Evolutionary conservation across 2,329 filamentous ascomycete genomes (phyloP), one percentile per base, ranked within the genome.

Genomic region (Pseudogymnoascus sp.): DNA sequence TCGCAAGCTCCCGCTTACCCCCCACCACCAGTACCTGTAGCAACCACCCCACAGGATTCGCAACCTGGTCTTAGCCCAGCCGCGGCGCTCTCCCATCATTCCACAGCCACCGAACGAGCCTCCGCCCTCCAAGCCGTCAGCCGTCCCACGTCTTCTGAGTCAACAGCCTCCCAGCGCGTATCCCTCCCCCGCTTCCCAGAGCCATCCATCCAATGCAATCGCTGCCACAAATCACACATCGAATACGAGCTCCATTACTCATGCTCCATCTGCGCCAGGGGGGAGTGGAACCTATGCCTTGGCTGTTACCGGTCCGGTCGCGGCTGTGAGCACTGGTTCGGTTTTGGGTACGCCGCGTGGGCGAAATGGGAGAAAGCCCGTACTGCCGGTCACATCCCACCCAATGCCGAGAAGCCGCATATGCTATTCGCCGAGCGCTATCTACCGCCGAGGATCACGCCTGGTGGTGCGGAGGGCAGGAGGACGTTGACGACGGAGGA

Each of bases 221-320:
- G 84, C 8, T 97, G 93, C 73, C 77, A 80, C 18, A 88, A 83
- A 66, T 70, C 79, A 5, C 84, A 92, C 65, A 93, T 97, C 38
- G 88, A 96, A 72, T 91, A 96, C 69, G 86, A 91, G 7, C 77
- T 96, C 1, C 91, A 97, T 74, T 96, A 93, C 75, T 89, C 89
- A 72, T 97, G 93, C 74, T 74, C 77, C 1, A 79, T 80, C 60
- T 97, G 93, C 74, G 79, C 83, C 14, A 77, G 81, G 5, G 91
- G 90, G 0, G 79, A 84, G 56, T 96, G 88, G 80, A 88, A 93
- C 72, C 79, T 97, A 9, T 97, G 93, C 71, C 76, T 89, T 1
- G 81, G 82, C 66, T 97, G 93, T 77, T 97, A 96, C 73, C 86
- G 91, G 28, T 73, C 78, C 11, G 88, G 88, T 7, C 84, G 84